Evolutionary conservation across 1,284 basidiomycete genomes (phyloP).

Genomic region (Golubevia pallescens): DNA sequence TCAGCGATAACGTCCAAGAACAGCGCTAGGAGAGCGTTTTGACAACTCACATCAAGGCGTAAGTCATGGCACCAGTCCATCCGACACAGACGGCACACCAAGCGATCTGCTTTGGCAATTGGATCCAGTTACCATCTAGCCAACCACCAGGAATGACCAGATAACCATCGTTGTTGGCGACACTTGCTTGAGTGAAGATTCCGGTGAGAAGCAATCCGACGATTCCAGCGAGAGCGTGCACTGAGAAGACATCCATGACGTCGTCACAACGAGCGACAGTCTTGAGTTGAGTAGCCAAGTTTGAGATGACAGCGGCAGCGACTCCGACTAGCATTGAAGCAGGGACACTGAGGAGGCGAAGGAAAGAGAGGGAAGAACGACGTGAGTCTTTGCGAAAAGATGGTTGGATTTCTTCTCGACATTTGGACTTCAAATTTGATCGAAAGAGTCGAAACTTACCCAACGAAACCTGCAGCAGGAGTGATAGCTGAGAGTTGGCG

Average conservation of each 20-base stretch:
- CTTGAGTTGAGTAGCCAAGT: slow-evolving; percentile 84
- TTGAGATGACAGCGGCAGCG: slow-evolving; percentile 77
- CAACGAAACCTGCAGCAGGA: slow-evolving; percentile 67
- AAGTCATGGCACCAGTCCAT: slow-evolving; percentile 69
- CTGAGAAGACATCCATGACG: slow-evolving; percentile 69
- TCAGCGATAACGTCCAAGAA: background rate
- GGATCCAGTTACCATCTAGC: slow-evolving; percentile 74
- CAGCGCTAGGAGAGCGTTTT: background rate
- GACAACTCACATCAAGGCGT: slow-evolving; percentile 66
- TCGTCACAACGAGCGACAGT: slow-evolving; percentile 74
- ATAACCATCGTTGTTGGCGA: slow-evolving; percentile 75
- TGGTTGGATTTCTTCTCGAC: background rate
- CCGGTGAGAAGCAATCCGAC: slow-evolving; percentile 59
- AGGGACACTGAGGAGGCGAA: slow-evolving; percentile 68
- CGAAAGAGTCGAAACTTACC: slow-evolving; percentile 19
- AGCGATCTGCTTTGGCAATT: slow-evolving; percentile 81
- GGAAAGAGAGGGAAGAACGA: background rate
- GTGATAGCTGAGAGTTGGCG: slow-evolving; percentile 44
- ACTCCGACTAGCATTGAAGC: slow-evolving; percentile 77
- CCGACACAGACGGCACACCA: slow-evolving; percentile 76
- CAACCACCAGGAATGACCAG: slow-evolving; percentile 73
- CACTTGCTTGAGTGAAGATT: slow-evolving; percentile 79
- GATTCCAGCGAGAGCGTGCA: slow-evolving; percentile 48
- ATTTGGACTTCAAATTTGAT: background rate
- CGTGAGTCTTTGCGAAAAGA: background rate